phyloP scores from a whole-genome alignment of 73 alveolate species.

The Diophrys sp. region DNA sequence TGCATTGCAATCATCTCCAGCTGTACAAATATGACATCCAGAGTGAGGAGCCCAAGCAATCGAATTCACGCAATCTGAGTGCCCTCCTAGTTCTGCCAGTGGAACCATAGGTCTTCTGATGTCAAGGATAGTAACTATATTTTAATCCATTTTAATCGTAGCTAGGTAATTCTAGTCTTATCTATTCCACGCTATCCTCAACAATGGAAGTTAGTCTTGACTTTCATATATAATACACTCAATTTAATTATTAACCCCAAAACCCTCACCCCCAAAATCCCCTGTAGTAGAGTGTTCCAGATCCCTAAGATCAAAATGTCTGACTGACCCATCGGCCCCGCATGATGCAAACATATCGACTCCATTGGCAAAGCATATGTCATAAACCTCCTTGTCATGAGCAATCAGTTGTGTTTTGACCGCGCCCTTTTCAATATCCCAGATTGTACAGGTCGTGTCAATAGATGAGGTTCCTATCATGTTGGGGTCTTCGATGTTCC shows the following conservation, averaged over 20 bases:
- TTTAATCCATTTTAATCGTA: constrained; percentile 86
- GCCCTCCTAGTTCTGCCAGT: constrained; percentile 85
- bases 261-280: constrained; percentile 50
- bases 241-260: no score
- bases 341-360: constrained; percentile 93
- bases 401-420: constrained; percentile 97
- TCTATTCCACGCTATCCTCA: constrained; percentile 94
- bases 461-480: constrained; percentile 95
- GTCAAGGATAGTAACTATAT: constrained; percentile 84
- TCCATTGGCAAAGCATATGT: constrained; percentile 91
- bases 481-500: constrained; percentile 90
- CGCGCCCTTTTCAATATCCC: constrained; percentile 94
- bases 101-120: constrained; percentile 87
- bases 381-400: constrained; percentile 99
- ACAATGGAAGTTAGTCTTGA: constrained; percentile 73
- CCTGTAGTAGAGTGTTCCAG: constrained; percentile 92
- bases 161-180: constrained; percentile 89
- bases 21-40: constrained; percentile 89
- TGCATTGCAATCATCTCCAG: constrained; percentile 93
- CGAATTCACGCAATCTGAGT: constrained; percentile 89
- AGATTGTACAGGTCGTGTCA: constrained; percentile 98
- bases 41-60: constrained; percentile 97
- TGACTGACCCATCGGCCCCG: constrained; percentile 98
- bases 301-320: constrained; percentile 94
- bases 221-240: constrained; percentile 9